These are phyloP conservation scores for Bisporella sp. DNA, from an alignment of 2,329 filamentous ascomycete genomes.

Conservation along the genomic window DNA sequence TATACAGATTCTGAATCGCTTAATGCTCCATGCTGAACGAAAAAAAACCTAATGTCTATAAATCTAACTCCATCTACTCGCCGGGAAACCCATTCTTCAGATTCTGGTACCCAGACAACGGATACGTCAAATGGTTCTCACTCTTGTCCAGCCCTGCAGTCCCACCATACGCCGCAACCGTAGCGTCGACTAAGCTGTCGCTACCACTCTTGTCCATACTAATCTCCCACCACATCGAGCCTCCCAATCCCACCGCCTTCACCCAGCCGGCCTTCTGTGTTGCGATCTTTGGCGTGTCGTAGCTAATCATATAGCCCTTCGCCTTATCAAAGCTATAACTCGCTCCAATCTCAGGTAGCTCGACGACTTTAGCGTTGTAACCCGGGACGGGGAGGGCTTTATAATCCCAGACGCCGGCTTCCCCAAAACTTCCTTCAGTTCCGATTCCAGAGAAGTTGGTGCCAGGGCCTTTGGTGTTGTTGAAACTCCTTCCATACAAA, in stretches of 20 bases:
- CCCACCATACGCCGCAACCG: conserved; percentile 31
- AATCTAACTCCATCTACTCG: not conserved
- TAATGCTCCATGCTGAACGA: too few relatives aligned
- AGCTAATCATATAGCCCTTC: conserved; percentile 59
- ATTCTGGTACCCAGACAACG: conserved; percentile 47
- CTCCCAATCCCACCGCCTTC: conserved; percentile 47
- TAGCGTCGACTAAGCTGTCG: conserved; percentile 52
- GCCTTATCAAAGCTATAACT: conserved; percentile 62
- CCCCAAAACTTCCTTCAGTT: conserved; percentile 56
- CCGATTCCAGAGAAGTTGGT: conserved; percentile 56
- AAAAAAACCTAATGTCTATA: too few relatives aligned
- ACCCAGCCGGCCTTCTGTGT: conserved; percentile 26
- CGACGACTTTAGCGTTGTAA: conserved; percentile 50
- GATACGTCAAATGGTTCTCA: conserved; percentile 44
- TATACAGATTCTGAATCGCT: not conserved
- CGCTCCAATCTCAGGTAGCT: conserved; percentile 41
- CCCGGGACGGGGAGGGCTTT: conserved; percentile 62
- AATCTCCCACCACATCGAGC: conserved; percentile 81
- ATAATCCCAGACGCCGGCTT: conserved; percentile 71
- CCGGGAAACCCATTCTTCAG: conserved; percentile 27
- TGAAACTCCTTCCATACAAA: conserved; percentile 68
- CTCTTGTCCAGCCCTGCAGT: conserved; percentile 32
- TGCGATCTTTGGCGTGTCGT: conserved; percentile 42
- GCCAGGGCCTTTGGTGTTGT: conserved; percentile 57
- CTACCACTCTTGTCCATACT: conserved; percentile 57